These are phyloP conservation scores for Cystobasidium tubakii DNA, from an alignment of 768 basidiomycete species.

Conservation along the genomic window DNA sequence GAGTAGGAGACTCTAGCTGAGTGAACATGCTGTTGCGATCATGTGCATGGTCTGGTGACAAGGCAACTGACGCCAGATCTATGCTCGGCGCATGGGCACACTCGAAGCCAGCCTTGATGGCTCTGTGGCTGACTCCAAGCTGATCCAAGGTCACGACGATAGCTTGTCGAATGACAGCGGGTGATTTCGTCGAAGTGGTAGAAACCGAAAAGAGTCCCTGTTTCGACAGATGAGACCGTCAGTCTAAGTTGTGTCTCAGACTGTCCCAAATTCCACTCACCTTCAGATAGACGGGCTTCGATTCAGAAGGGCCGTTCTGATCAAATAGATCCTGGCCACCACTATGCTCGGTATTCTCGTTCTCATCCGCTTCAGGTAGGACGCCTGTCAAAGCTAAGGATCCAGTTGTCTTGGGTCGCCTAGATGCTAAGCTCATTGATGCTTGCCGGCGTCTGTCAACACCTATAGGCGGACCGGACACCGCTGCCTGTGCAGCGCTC, in stretches of 20 bases:
- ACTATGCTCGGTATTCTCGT: neutral
- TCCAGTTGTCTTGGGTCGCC: conserved; percentile 31
- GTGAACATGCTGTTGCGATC: conserved; percentile 16
- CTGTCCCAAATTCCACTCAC: neutral
- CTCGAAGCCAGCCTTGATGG: conserved; percentile 85
- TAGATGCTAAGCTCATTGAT: conserved; percentile 2
- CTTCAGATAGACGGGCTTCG: conserved; percentile 91
- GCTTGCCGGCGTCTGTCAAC: conserved; percentile 26
- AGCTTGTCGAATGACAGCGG: conserved; percentile 71
- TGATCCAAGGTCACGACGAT: conserved; percentile 80
- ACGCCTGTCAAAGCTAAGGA: neutral
- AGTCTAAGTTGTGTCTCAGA: neutral
- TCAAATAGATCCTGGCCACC: neutral
- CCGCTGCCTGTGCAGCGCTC: neutral
- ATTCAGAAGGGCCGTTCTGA: conserved; percentile 45
- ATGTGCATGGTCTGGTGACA: conserved; percentile 17
- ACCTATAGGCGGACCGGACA: conserved; percentile 1
- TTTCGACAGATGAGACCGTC: neutral
- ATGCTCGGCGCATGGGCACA: conserved; percentile 94
- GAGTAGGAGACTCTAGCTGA: conserved; percentile 36
- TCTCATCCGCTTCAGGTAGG: conserved; percentile 10
- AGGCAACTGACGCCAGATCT: conserved; percentile 66
- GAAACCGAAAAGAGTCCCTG: conserved; percentile 87
- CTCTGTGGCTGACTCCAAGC: conserved; percentile 90
- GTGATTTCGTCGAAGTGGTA: conserved; percentile 86